These are phyloP conservation scores for Chloropicon primus DNA, from an alignment of 139 green algal genomes.

Conservation along the genomic window DNA sequence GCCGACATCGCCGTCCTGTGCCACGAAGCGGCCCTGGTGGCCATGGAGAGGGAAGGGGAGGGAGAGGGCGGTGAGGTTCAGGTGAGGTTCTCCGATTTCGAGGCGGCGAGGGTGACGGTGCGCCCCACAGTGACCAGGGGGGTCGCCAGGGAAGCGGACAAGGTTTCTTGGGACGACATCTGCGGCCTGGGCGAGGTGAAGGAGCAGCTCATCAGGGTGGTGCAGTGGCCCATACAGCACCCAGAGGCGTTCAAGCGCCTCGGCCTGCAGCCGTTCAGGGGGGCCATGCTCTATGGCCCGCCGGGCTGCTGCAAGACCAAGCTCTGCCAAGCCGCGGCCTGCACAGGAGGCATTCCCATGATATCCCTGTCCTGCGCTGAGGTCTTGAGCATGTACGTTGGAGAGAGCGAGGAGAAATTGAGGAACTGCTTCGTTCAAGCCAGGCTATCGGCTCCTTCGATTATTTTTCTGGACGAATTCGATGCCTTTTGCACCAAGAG, in stretches of 20 bases:
- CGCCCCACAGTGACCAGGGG: slow-evolving; percentile 46
- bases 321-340: slow-evolving; percentile 57
- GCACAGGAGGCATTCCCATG: slow-evolving; percentile 45
- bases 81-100: neutral
- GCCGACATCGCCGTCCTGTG: slow-evolving; percentile 66
- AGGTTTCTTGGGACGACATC: slow-evolving; percentile 53
- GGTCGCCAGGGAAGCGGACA: slow-evolving; percentile 29
- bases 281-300: slow-evolving; percentile 73
- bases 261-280: slow-evolving; percentile 45
- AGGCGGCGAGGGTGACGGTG: slow-evolving; percentile 10
- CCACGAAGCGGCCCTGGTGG: slow-evolving; percentile 57
- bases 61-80: neutral
- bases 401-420: slow-evolving; percentile 67
- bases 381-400: slow-evolving; percentile 56
- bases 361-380: slow-evolving; percentile 46
- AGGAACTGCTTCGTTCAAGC: slow-evolving; percentile 50
- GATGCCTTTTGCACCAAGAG: slow-evolving; percentile 47
- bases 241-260: slow-evolving; percentile 49
- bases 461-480: slow-evolving; percentile 80
- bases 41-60: slow-evolving; percentile 16
- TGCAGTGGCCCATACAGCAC: slow-evolving; percentile 68
- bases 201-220: slow-evolving; percentile 48
- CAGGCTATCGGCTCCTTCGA: slow-evolving; percentile 47
- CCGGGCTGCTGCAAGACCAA: slow-evolving; percentile 81
- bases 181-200: slow-evolving; percentile 64